Evolutionary conservation across 805 yeast species (phyloP), one percentile per base, ranked within the genome.

Genomic region (Wickerhamiella kurtzmanii): DNA sequence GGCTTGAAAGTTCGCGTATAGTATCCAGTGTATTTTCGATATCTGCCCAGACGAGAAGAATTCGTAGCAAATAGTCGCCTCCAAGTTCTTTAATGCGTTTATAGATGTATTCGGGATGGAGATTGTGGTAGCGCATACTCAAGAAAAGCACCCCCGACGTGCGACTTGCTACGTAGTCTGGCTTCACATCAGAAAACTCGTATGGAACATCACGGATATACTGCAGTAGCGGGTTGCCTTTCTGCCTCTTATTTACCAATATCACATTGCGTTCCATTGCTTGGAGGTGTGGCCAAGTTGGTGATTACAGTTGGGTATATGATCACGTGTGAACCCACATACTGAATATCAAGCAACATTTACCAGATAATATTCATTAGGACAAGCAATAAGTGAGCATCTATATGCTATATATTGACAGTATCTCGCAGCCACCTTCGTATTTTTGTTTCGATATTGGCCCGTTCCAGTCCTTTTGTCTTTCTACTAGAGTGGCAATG

Each of bases 31-130:
- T 65, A 48, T 66, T 64, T 35, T 66, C 71, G 22, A 65, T 57
- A 39, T 67, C 70, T 3, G 66, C 63, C n/a, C 61, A 57, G 13
- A 67, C 60, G 11, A 68, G 58, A 32, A 68, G 51, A 4, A 67
- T 49, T 3, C 68, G 63, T 21, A 59, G 47, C 35, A 55, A 53
- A 48, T 50, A 61, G 36, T 54, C 60, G 22, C 53, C 50, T 15
- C 68, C 68, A 16, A 69, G 54, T 43, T 55, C 52, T 19, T 53
- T 51, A 20, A 68, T 61, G 15, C 72, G 60, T 17, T 54, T 52
- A 55, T 58, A 61, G 17, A 69, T 65, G 48, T 69, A 67, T 48
- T 67, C 72, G 2, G 71, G 72, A 41, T 63, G 68, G 22, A 68
- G 52, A 13, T 60, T 49, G 49, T 64, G 64, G 45, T 64, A 64